Evolutionary conservation across 495 filamentous ascomycete genomes (phyloP).

Genomic region (Penicillium coffeae): DNA sequence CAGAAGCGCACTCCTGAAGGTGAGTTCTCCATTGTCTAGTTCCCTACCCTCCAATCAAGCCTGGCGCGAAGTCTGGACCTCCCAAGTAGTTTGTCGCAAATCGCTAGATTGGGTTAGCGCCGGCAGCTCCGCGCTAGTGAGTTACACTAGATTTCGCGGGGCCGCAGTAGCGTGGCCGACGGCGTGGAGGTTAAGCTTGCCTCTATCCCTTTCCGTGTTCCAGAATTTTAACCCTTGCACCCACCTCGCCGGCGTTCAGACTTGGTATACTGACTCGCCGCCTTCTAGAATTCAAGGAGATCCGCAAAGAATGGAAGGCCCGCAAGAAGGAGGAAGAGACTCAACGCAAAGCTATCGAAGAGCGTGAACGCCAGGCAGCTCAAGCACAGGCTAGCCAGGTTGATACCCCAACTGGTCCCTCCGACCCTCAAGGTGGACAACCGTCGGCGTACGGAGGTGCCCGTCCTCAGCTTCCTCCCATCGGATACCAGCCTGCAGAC

Average conservation of each 20-base stretch:
- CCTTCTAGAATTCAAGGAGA: slow-evolving; percentile 91
- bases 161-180: slow-evolving; percentile 46
- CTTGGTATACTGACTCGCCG: slow-evolving; percentile 7
- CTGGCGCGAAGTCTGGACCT: background rate
- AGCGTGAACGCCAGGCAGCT: slow-evolving; percentile 68
- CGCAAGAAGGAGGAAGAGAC: slow-evolving; percentile 98
- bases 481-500: slow-evolving; percentile 71
- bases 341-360: slow-evolving; percentile 84
- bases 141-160: slow-evolving; percentile 48
- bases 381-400: slow-evolving; percentile 51
- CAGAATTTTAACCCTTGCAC: background rate
- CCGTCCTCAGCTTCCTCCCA: slow-evolving; percentile 76
- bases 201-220: slow-evolving; percentile 16
- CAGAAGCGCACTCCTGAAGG: slow-evolving; percentile 93
- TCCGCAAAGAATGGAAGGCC: slow-evolving; percentile 97
- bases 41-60: background rate
- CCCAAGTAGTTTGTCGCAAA: slow-evolving; percentile 26
- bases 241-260: background rate
- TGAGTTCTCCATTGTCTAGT: slow-evolving; percentile 49
- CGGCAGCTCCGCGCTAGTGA: slow-evolving; percentile 38
- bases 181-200: slow-evolving; percentile 34
- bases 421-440: slow-evolving; percentile 55
- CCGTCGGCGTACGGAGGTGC: slow-evolving; percentile 55
- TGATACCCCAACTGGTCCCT: slow-evolving; percentile 49
- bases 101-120: slow-evolving; percentile 34